These are phyloP conservation scores for California macrophylla DNA, from an alignment of 441 rosid genomes.

Conservation along the genomic window DNA sequence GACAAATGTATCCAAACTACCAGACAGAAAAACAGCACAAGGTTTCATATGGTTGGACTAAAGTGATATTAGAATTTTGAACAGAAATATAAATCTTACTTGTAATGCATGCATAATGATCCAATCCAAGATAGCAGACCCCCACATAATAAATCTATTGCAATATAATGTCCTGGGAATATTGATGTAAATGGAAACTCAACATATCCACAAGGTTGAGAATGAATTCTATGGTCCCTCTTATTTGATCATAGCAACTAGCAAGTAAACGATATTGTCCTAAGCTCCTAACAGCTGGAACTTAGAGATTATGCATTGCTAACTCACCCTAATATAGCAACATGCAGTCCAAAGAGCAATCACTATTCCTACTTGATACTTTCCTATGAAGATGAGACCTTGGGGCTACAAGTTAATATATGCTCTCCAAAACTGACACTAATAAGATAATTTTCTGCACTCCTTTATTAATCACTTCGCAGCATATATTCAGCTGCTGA, in stretches of 20 bases:
- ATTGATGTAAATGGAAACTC: background rate
- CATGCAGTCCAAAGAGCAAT: background rate
- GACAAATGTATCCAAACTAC: background rate
- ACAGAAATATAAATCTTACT: background rate
- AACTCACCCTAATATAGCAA: background rate
- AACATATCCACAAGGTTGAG: background rate
- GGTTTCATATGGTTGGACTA: background rate
- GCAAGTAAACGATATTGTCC: background rate
- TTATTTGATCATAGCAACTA: background rate
- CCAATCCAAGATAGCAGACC: background rate
- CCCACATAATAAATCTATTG: background rate
- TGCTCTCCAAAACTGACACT: too few species aligned
- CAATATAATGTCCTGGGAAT: background rate
- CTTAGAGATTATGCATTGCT: background rate
- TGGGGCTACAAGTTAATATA: background rate
- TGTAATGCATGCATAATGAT: background rate
- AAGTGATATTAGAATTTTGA: background rate
- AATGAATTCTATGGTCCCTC: background rate
- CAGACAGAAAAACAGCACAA: background rate
- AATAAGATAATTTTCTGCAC: too few species aligned
- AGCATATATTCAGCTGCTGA: too few species aligned
- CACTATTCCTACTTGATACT: background rate
- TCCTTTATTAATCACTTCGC: too few species aligned
- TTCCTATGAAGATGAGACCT: constrained; percentile 1
- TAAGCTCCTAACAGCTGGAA: background rate